Conservation (phyloP, 441 rosid species). For the Capsella rubella region DNA sequence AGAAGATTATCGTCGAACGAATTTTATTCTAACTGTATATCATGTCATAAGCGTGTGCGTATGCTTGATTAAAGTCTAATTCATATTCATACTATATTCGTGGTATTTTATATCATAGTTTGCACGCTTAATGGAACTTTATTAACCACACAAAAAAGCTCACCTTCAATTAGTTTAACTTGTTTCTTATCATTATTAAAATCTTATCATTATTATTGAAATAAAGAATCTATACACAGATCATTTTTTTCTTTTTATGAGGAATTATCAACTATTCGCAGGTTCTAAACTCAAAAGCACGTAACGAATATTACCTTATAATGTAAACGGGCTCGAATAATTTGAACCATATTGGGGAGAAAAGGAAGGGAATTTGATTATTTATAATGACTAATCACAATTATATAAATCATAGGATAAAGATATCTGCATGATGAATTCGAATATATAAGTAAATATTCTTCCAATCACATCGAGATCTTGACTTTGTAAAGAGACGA, state of each 20-base stretch:
- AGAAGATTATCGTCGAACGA: conserved; percentile 28
- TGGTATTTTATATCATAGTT: conserved; percentile 36
- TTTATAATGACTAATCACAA: conserved; percentile 22
- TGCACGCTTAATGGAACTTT: conserved; percentile 38
- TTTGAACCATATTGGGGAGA: conserved; percentile 19
- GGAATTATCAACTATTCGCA: conserved; percentile 32
- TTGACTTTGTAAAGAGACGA: conserved; percentile 46
- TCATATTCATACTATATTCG: conserved; percentile 31
- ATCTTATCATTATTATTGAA: background rate
- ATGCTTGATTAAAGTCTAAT: conserved; percentile 26
- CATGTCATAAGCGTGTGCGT: conserved; percentile 40
- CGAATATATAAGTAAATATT: conserved; percentile 42
- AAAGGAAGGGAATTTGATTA: conserved; percentile 4
- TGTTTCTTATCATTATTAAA: background rate
- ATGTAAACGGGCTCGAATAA: conserved; percentile 35
- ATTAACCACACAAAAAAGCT: conserved; percentile 23
- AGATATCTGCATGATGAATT: conserved; percentile 36
- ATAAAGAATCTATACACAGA: conserved; percentile 26
- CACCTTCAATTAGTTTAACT: background rate
- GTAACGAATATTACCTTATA: conserved; percentile 38
- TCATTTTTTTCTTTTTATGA: conserved; percentile 7
- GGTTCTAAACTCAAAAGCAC: conserved; percentile 38
- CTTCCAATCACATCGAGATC: conserved; percentile 44
- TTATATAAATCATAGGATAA: conserved; percentile 6
- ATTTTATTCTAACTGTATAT: conserved; percentile 31